phyloP scores from a whole-genome alignment of 371 early-diverging fungal genomes.

The Mortierella sp. region DNA sequence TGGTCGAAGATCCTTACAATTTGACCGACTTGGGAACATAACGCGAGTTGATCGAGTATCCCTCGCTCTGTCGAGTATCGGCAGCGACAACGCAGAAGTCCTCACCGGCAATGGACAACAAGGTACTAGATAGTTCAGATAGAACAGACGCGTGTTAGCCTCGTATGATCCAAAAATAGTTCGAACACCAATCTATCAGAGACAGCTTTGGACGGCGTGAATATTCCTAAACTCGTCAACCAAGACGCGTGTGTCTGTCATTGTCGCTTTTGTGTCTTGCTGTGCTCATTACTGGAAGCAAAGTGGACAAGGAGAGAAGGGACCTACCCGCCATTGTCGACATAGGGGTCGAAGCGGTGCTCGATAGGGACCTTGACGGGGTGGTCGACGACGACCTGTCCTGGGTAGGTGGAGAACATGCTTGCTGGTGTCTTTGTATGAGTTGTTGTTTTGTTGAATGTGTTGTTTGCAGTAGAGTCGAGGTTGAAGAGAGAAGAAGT shows the following conservation, averaged over 20 bases:
- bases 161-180: background rate
- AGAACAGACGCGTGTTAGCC: conserved; percentile 14
- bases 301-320: background rate
- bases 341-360: conserved; percentile 84
- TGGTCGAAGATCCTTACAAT: conserved; percentile 64
- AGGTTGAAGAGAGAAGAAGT: background rate
- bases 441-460: background rate
- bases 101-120: conserved; percentile 94
- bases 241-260: background rate
- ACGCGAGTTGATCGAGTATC: conserved; percentile 96
- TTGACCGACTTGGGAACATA: conserved; percentile 94
- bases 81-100: conserved; percentile 97
- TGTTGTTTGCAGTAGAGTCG: background rate
- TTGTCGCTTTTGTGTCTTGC: background rate
- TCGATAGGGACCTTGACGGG: conserved; percentile 65
- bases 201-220: background rate
- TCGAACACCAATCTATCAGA: background rate
- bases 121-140: conserved; percentile 65
- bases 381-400: conserved; percentile 52
- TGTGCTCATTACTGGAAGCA: background rate
- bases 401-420: conserved; percentile 53
- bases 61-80: conserved; percentile 98
- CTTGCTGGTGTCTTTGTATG: background rate
- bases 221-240: background rate
- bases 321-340: conserved; percentile 82